Base-by-base conservation (phyloP, 1,139 yeast species). In the Diutina rugosa region DNA sequence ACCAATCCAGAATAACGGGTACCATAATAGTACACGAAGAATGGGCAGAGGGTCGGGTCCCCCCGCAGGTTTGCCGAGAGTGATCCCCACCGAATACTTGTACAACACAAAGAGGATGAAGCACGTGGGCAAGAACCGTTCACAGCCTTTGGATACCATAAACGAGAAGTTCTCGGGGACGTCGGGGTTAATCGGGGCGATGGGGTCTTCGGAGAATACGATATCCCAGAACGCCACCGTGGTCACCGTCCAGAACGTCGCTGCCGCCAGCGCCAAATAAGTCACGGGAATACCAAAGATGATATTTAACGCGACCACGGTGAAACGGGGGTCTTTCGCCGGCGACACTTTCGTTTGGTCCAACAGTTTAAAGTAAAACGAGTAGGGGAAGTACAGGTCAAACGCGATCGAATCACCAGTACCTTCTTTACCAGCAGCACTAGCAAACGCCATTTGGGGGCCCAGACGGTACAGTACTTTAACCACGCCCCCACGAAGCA, bases 201-300 rank as follows among this genome's bases (percentile, higher is more conserved):
- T 97, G 0, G 97, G 97, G 63, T 93, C 97, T 14, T 95, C 78
- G 0, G 90, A 86, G 45, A 91, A 67, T 1, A 84, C 72, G 47
- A 91, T 81, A 0, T 95, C 87, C 96, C 97, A 89, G 69, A 87
- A 90, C 0, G 95, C 96, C n/a, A 82, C 81, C 1, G 82, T 65
- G 51, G 78, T 74, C 18, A 80, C 67, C 0, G 80, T 74, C 90
- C 93, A 86, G 65, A 75, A 88, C 6, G 83, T 78, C 2, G 79
- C 72, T 0, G 74, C 66, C 0, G 91, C 85, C 45, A 79, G 73
- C 16, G 76, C 78, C 54, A 85, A 64, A 66, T 76, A 79, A 61
- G 82, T 80, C 51, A 88, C 66, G 45, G 95, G 85, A 51, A 79
- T 54, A 6, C 85, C 84, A 61, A 87, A 67, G 0, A 84, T 12